These are phyloP conservation scores for Narthecium ossifragum DNA, from an alignment of 106 monocot species.

Conservation along the genomic window DNA sequence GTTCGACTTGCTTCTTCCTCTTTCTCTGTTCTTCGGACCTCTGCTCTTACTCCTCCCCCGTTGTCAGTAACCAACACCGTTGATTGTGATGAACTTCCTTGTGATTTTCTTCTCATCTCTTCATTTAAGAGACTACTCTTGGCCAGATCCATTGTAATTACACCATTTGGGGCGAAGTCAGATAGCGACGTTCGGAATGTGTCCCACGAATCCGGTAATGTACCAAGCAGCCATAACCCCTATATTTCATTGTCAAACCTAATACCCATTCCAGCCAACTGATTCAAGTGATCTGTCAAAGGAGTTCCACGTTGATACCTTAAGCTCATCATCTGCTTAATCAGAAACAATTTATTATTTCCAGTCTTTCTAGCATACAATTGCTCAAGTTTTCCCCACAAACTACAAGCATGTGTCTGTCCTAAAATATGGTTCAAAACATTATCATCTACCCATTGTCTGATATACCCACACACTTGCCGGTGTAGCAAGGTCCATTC, in stretches of 20 bases:
- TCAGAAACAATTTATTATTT: no score
- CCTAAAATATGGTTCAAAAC: neutral
- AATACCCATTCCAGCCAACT: no score
- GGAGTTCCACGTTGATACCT: no score
- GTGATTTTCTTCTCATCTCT: neutral
- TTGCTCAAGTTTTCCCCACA: neutral
- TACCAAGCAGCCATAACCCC: slow-evolving; percentile 2
- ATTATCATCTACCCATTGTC: neutral
- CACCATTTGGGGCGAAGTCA: neutral
- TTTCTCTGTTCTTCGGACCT: neutral
- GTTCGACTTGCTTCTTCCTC: slow-evolving; percentile 1
- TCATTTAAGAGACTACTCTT: neutral
- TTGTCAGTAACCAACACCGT: slow-evolving; percentile 4
- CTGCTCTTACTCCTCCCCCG: slow-evolving; percentile 6
- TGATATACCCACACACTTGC: neutral
- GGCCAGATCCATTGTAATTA: neutral
- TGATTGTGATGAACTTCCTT: neutral
- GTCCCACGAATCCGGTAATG: slow-evolving; percentile 10
- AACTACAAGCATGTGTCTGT: neutral
- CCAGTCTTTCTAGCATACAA: no score
- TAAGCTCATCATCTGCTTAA: no score
- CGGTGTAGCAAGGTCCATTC: neutral
- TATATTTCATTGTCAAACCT: no score
- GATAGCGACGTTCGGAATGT: neutral
- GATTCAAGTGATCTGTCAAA: no score